These are phyloP conservation scores for Hypoxylon sp. DNA, from an alignment of 2,329 filamentous ascomycete species.

Conservation along the genomic window DNA sequence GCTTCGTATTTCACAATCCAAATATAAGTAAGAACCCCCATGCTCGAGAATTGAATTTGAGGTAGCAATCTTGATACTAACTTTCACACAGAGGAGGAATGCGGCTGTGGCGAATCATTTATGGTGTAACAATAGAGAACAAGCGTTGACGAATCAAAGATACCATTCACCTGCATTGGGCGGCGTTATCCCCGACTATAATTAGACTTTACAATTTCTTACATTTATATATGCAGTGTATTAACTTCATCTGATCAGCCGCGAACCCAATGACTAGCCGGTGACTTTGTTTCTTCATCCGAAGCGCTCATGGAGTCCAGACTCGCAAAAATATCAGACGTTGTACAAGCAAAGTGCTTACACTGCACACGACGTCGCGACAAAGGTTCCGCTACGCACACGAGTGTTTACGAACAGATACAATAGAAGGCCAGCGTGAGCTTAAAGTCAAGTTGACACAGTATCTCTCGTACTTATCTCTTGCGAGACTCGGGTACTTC, in stretches of 20 bases:
- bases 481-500: neutral
- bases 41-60: neutral
- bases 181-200: slow-evolving; percentile 46
- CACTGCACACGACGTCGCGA: neutral
- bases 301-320: neutral
- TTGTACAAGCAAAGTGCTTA: neutral
- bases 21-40: slow-evolving; percentile 89
- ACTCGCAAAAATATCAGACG: neutral
- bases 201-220: slow-evolving; percentile 29
- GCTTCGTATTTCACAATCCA: slow-evolving; percentile 95
- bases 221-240: slow-evolving; percentile 1
- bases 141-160: slow-evolving; percentile 31
- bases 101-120: slow-evolving; percentile 96
- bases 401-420: neutral
- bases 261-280: neutral
- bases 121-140: slow-evolving; percentile 72
- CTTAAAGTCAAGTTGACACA: neutral
- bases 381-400: neutral
- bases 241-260: neutral
- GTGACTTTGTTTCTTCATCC: neutral
- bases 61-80: slow-evolving; percentile 13
- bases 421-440: neutral
- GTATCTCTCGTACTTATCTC: neutral
- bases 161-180: slow-evolving; percentile 49
- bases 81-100: slow-evolving; percentile 85